Evolutionary conservation across 2,329 filamentous ascomycete genomes (phyloP), one percentile per base, ranked within the genome.

Genomic region (Colletotrichum tofieldiae): DNA sequence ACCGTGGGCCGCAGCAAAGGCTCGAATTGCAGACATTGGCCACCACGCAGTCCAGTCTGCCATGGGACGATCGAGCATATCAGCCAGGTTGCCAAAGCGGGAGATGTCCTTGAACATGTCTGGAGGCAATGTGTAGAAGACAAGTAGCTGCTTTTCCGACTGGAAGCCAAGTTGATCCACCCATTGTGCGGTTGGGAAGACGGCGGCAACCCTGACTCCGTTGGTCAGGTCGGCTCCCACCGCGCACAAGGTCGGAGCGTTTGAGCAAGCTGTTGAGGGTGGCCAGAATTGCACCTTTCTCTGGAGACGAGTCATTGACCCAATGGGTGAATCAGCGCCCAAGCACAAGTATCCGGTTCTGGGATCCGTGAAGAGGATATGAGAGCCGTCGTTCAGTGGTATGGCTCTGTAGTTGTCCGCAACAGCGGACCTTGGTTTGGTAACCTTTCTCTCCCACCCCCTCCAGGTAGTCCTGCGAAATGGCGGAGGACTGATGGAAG

Each of bases 291-390:
- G 84, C 14, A 92, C 84, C 71, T 91, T 91, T 32, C 88, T 85
- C 7, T 89, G 82, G 18, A 93, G 80, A 84, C 89, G 65, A 84
- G 87, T 54, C 35, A 78, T 52, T 1, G 79, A 77, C 14, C 89
- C 88, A 39, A 89, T 81, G 1, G 90, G 89, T 0, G 88, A 87
- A 81, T 93, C 89, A 56, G 85, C 89, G 4, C 91, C 91, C 20
- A 93, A 81, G 72, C 87, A 91, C 8, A 93, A 84, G 11, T 85
- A 79, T 12, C 85, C 86, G 1, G 85, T 88, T 14, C 80, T 79
- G 5, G 91, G 90, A 76, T 93, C 90, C 8, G 89, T 89, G 77
- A 92, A 93, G 6, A 93, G 80, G 45, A 93, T 84, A 75, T 93
- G 90, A 67, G 88, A 82, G 1, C 91, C 91, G 77, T 93, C 92